phyloP scores from a whole-genome alignment of 2,329 filamentous ascomycete species.

The Ascochyta lentis region DNA sequence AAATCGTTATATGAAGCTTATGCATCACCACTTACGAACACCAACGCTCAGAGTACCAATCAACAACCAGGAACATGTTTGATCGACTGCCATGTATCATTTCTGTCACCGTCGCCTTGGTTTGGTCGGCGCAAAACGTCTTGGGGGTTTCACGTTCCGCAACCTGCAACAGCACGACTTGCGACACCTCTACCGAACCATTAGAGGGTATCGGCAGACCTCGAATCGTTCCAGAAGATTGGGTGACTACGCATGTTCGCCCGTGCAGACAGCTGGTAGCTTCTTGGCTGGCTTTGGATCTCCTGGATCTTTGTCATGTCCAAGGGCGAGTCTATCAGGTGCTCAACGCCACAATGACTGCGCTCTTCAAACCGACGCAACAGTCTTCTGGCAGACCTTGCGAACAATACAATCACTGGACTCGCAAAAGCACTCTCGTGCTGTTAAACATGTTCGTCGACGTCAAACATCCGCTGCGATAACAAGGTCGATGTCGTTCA shows the following conservation, averaged over 20 bases:
- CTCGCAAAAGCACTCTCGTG: not conserved
- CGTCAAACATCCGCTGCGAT: not conserved
- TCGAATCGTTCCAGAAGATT: constrained; percentile 18
- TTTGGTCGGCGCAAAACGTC: constrained; percentile 26
- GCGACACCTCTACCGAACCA: constrained; percentile 3
- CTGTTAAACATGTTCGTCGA: not conserved
- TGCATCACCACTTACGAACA: constrained; percentile 3
- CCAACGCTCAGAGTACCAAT: not conserved
- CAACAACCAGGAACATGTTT: constrained; percentile 15
- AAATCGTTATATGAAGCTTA: not conserved
- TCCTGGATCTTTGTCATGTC: too few relatives aligned
- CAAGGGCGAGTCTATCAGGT: too few relatives aligned
- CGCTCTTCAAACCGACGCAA: not conserved
- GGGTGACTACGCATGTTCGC: not conserved
- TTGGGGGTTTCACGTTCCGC: constrained; percentile 25
- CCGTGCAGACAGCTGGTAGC: not conserved
- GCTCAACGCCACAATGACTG: too few relatives aligned
- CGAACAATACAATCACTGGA: not conserved
- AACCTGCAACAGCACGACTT: constrained; percentile 11
- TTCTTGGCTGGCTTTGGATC: not conserved
- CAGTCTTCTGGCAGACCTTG: not conserved
- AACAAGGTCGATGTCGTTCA: not conserved
- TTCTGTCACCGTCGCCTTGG: not conserved
- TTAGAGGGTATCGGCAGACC: constrained; percentile 11
- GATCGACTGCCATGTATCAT: constrained; percentile 21